Percentiles rank a stretch among this genome's conserved stretches.
Evolutionary conservation across 495 filamentous ascomycete genomes (phyloP).

Genomic region (Penicillium angulare): DNA sequence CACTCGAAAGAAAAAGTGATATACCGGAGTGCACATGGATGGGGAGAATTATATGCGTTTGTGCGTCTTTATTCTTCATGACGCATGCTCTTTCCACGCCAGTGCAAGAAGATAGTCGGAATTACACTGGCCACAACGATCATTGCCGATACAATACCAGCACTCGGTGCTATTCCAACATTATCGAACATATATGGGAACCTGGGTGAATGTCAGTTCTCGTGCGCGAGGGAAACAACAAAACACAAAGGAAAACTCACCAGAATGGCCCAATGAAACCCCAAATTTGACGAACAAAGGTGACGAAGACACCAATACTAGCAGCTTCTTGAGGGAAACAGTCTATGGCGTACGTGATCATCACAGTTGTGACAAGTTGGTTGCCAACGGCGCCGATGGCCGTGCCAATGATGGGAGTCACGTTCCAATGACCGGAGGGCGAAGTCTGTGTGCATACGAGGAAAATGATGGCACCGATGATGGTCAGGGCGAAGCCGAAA

Average conservation of each 20-base stretch:
- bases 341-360: slow-evolving; percentile 58
- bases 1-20: slow-evolving; percentile 28
- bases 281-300: slow-evolving; percentile 53
- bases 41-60: no score
- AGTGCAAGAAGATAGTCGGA: slow-evolving; percentile 43
- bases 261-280: slow-evolving; percentile 61
- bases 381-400: slow-evolving; percentile 53
- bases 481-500: slow-evolving; percentile 43
- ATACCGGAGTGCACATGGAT: no score
- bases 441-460: slow-evolving; percentile 41
- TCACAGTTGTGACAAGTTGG: slow-evolving; percentile 56
- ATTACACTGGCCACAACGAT: slow-evolving; percentile 46
- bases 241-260: background rate
- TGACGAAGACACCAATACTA: slow-evolving; percentile 57
- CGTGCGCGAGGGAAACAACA: slow-evolving; percentile 12
- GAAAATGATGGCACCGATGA: slow-evolving; percentile 53
- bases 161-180: slow-evolving; percentile 40
- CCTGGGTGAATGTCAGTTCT: slow-evolving; percentile 9
- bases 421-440: slow-evolving; percentile 43
- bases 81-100: slow-evolving; percentile 32
- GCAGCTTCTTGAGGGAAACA: slow-evolving; percentile 48
- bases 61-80: slow-evolving; percentile 6
- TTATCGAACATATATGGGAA: slow-evolving; percentile 51
- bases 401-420: slow-evolving; percentile 50
- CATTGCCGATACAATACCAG: slow-evolving; percentile 40